A percentile compares a stretch with the other conserved stretches of the same genome.
Conservation (phyloP, 148 eudicot genomes). For the Tetragonia tetragonoides region DNA sequence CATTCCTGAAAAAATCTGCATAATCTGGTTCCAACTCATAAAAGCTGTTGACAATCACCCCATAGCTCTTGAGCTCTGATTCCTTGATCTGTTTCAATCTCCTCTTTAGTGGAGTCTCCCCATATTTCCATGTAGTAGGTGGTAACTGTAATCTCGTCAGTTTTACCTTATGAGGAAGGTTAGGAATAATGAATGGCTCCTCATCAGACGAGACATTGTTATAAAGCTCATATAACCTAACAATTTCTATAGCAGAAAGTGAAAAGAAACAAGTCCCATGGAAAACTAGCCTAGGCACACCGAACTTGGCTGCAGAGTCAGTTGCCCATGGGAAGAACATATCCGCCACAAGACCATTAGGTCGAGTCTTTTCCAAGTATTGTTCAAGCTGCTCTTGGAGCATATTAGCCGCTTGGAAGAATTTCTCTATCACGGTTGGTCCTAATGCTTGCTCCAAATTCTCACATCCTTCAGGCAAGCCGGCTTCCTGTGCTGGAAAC, state of each 20-base stretch:
- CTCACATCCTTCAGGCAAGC: slow-evolving; percentile 39
- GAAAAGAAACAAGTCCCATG: slow-evolving; percentile 44
- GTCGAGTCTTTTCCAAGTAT: slow-evolving; percentile 32
- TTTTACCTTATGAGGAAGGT: slow-evolving; percentile 36
- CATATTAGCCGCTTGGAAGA: slow-evolving; percentile 28
- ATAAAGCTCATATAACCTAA: slow-evolving; percentile 34
- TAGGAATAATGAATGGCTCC: slow-evolving; percentile 35
- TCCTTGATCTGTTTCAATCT: slow-evolving; percentile 10
- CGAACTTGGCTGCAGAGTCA: slow-evolving; percentile 30
- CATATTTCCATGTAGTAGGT: neutral
- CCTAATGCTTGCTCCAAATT: slow-evolving; percentile 25
- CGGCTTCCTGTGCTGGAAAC: slow-evolving; percentile 33
- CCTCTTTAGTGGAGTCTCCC: neutral
- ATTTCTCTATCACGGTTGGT: slow-evolving; percentile 8
- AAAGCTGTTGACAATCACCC: slow-evolving; percentile 57
- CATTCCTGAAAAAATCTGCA: slow-evolving; percentile 37
- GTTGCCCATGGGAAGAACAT: slow-evolving; percentile 50
- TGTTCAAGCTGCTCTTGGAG: slow-evolving; percentile 42
- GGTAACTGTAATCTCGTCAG: slow-evolving; percentile 29
- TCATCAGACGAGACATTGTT: slow-evolving; percentile 38
- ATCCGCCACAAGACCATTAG: slow-evolving; percentile 44
- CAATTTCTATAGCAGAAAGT: slow-evolving; percentile 21
- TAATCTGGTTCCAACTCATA: slow-evolving; percentile 67
- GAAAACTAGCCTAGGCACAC: slow-evolving; percentile 54
- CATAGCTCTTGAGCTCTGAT: slow-evolving; percentile 40